phyloP scores from a whole-genome alignment of 805 yeast species.

The Barnettozyma sp. region DNA sequence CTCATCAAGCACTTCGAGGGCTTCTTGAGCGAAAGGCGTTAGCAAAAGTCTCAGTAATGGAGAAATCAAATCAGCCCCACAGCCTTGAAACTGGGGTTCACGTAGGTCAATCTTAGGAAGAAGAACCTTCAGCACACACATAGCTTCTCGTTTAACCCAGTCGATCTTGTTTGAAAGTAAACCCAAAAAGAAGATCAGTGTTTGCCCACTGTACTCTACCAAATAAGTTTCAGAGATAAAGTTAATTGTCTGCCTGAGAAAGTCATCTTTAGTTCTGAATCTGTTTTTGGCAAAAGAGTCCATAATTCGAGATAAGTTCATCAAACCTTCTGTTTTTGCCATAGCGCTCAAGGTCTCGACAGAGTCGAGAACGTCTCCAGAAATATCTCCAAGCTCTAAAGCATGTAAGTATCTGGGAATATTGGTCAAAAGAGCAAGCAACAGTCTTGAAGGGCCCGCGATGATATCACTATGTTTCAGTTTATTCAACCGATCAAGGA shows the following conservation, averaged over 20 bases:
- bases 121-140: slow-evolving; percentile 66
- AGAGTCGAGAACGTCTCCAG: slow-evolving; percentile 43
- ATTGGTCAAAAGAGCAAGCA: slow-evolving; percentile 69
- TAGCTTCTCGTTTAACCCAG: slow-evolving; percentile 78
- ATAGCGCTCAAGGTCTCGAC: slow-evolving; percentile 53
- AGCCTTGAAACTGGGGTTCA: slow-evolving; percentile 72
- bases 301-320: slow-evolving; percentile 62
- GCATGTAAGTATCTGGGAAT: slow-evolving; percentile 84
- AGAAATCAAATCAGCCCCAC: slow-evolving; percentile 91
- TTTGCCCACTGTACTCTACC: slow-evolving; percentile 66
- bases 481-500: slow-evolving; percentile 64
- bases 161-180: slow-evolving; percentile 64
- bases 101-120: slow-evolving; percentile 74
- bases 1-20: slow-evolving; percentile 84
- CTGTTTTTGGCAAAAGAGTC: slow-evolving; percentile 69
- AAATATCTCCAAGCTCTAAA: slow-evolving; percentile 47
- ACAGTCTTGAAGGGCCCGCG: slow-evolving; percentile 60
- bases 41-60: slow-evolving; percentile 74
- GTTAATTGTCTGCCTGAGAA: slow-evolving; percentile 70
- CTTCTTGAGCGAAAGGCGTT: slow-evolving; percentile 84
- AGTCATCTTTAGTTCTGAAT: slow-evolving; percentile 88
- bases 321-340: slow-evolving; percentile 51
- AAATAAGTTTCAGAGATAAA: slow-evolving; percentile 64
- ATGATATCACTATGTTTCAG: slow-evolving; percentile 69
- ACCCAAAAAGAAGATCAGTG: slow-evolving; percentile 71